Conservation (phyloP, 2,329 filamentous ascomycete species). For the Colletotrichum eleusines region DNA sequence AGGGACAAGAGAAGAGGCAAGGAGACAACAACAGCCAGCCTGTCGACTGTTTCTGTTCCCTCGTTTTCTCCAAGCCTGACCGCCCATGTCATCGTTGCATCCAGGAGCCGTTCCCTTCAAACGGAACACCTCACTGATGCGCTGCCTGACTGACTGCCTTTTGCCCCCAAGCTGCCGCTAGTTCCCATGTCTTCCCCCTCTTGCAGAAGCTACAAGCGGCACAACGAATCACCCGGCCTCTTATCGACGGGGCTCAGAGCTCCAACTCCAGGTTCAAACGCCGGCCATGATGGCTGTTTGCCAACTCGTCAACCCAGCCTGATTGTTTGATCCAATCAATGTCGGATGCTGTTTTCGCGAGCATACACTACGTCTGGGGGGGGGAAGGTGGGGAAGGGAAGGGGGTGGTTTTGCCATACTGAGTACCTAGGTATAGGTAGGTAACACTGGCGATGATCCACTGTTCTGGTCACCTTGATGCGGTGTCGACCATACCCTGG, state of each 20-base stretch:
- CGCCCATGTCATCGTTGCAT: neutral
- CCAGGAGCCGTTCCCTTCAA: neutral
- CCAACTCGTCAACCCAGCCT: constrained; percentile 31
- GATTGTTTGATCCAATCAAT: constrained; percentile 26
- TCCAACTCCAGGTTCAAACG: constrained; percentile 26
- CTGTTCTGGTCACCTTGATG: neutral
- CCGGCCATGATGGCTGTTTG: constrained; percentile 1
- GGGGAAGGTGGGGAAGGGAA: too few relatives aligned
- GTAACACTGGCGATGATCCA: neutral
- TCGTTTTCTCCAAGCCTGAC: neutral
- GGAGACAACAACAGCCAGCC: constrained; percentile 1
- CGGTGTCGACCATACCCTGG: neutral
- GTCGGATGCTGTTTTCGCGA: constrained; percentile 3
- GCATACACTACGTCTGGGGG: too few relatives aligned
- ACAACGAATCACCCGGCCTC: constrained; percentile 5
- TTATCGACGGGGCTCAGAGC: neutral
- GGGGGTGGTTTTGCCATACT: constrained; percentile 4
- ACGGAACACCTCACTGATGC: neutral
- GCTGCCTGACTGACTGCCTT: neutral
- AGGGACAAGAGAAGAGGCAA: neutral
- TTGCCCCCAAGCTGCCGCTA: neutral
- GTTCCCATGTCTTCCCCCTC: neutral
- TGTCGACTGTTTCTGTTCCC: neutral
- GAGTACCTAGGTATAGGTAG: too few relatives aligned
- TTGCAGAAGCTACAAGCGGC: constrained; percentile 16